A percentile compares a stretch with the other conserved stretches of the same genome.
Evolutionary conservation across 1,284 basidiomycete genomes (phyloP).

Genomic region (Ustilago loliicola): DNA sequence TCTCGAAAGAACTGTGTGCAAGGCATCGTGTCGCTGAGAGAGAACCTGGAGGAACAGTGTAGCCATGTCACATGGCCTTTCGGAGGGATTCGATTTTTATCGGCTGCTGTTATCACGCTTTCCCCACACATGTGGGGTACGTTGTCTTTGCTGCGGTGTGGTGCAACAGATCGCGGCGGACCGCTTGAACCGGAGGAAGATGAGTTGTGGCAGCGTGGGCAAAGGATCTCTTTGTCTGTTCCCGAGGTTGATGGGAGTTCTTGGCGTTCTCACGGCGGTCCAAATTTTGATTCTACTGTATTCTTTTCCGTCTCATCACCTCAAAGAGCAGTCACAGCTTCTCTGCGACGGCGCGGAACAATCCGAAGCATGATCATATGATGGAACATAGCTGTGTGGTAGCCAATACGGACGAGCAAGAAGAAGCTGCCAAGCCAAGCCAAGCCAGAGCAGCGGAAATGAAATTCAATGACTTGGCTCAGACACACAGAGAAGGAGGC

Average conservation of each 20-base stretch:
- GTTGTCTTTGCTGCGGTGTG: neutral
- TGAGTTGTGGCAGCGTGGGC: no score
- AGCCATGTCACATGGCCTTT: constrained; percentile 7
- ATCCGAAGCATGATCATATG: neutral
- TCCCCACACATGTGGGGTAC: neutral
- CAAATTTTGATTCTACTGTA: neutral
- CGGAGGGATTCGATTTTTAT: neutral
- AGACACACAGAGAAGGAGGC: no score
- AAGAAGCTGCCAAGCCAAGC: neutral
- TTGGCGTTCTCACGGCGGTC: constrained; percentile 10
- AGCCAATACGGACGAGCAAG: neutral
- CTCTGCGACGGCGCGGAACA: no score
- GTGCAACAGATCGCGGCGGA: neutral
- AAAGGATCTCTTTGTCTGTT: no score
- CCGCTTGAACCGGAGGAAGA: neutral
- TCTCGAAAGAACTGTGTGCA: neutral
- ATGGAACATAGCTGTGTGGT: neutral
- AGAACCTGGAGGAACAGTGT: neutral
- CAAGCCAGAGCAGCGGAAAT: no score
- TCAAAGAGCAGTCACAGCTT: no score
- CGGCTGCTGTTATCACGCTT: neutral
- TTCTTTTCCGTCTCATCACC: neutral
- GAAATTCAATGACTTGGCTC: no score
- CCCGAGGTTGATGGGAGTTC: neutral
- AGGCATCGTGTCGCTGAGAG: neutral